Percentiles rank a stretch among this genome's conserved stretches.
These are phyloP conservation scores for Cryptosporidium ubiquitum DNA, from an alignment of 169 alveolate genomes.

Conservation along the genomic window DNA sequence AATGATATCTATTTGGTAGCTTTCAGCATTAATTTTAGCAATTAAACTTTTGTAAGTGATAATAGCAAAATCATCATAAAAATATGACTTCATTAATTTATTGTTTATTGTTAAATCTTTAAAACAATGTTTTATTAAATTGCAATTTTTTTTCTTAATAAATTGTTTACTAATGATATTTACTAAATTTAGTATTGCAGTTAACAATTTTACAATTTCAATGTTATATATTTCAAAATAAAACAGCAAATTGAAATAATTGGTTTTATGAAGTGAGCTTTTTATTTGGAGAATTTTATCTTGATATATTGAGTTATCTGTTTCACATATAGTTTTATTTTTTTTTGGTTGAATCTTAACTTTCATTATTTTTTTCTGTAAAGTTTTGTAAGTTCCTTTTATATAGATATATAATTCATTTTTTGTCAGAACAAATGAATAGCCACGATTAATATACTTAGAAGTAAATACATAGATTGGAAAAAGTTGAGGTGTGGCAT, in stretches of 20 bases:
- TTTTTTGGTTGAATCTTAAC: background rate
- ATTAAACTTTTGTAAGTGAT: slow-evolving; percentile 33
- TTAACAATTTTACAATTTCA: background rate
- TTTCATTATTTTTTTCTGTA: background rate
- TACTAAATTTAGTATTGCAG: background rate
- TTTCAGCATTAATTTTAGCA: background rate
- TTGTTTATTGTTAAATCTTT: background rate
- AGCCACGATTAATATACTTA: background rate
- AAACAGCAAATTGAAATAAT: background rate
- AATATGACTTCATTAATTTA: background rate
- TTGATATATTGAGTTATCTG: background rate
- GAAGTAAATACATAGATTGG: background rate
- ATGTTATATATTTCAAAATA: background rate
- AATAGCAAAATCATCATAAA: background rate
- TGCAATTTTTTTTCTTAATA: background rate
- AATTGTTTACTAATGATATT: background rate
- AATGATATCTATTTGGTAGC: background rate
- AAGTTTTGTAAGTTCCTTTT: background rate
- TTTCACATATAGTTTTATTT: background rate
- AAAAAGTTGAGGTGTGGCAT: background rate
- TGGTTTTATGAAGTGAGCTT: background rate
- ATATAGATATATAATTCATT: slow-evolving; percentile 7
- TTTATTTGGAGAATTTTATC: background rate
- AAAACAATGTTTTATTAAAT: background rate
- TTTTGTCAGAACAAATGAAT: slow-evolving; percentile 22